Conservation (phyloP, 768 basidiomycete species). For the Leccinum ochraceum region DNA sequence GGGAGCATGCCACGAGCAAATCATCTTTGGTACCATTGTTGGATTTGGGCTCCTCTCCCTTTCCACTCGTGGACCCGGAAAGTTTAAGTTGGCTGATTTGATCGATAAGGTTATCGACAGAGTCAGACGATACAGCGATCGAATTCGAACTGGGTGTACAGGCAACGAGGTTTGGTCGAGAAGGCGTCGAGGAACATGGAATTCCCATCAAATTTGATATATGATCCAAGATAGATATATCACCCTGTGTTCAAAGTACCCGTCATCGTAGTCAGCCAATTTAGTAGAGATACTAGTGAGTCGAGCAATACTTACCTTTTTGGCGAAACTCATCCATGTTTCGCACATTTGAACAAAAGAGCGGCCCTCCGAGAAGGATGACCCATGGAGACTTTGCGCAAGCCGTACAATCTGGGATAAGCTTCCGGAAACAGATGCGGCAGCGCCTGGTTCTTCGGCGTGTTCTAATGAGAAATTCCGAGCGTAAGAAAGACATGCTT, state of each 20-base stretch:
- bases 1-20: slow-evolving; percentile 39
- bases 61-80: slow-evolving; percentile 6
- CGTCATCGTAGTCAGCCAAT: slow-evolving; percentile 1
- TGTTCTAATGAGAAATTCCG: slow-evolving; percentile 20
- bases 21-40: slow-evolving; percentile 7
- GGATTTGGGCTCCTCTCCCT: neutral
- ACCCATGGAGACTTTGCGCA: slow-evolving; percentile 39
- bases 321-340: slow-evolving; percentile 69
- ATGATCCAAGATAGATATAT: slow-evolving; percentile 47
- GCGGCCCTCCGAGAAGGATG: slow-evolving; percentile 47
- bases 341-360: slow-evolving; percentile 68
- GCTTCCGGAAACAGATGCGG: slow-evolving; percentile 41
- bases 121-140: neutral
- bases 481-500: slow-evolving; percentile 44
- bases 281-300: neutral
- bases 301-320: slow-evolving; percentile 45
- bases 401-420: slow-evolving; percentile 47
- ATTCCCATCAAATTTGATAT: slow-evolving; percentile 45
- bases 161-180: neutral
- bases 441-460: slow-evolving; percentile 18
- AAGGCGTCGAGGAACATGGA: slow-evolving; percentile 7
- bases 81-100: slow-evolving; percentile 23
- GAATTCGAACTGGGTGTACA: neutral
- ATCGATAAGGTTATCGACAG: slow-evolving; percentile 20
- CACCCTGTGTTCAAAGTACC: slow-evolving; percentile 38